phyloP scores from a whole-genome alignment of 495 filamentous ascomycete species.

The Lasiosphaeriaceae sp. region DNA sequence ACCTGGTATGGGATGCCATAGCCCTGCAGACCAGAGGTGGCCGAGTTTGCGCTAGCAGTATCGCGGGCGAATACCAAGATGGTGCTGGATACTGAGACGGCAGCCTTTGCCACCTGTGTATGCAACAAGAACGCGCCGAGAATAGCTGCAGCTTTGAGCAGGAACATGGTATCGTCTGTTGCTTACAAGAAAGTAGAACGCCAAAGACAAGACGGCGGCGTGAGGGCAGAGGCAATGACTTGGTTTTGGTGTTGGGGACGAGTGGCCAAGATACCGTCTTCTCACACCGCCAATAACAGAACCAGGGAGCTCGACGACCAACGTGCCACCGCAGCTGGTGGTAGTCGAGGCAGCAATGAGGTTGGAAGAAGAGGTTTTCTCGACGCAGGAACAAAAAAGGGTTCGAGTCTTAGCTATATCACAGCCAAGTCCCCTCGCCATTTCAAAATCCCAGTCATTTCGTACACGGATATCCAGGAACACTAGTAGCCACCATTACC shows the following conservation, averaged over 20 bases:
- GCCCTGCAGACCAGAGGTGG: slow-evolving; percentile 53
- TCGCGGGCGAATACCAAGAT: slow-evolving; percentile 58
- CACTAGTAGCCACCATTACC: no score
- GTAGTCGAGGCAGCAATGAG: neutral
- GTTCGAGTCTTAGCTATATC: no score
- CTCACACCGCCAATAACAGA: no score
- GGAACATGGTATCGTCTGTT: slow-evolving; percentile 4
- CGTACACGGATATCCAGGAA: no score
- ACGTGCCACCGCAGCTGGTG: neutral
- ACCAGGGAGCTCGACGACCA: neutral
- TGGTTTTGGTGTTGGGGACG: no score
- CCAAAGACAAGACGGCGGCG: no score
- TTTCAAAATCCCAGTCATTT: no score
- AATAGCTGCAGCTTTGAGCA: neutral
- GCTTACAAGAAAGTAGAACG: neutral
- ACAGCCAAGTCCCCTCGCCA: no score
- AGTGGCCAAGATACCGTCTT: no score
- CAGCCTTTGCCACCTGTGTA: slow-evolving; percentile 5
- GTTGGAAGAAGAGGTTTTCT: no score
- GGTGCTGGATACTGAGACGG: slow-evolving; percentile 34
- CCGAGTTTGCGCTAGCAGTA: slow-evolving; percentile 39
- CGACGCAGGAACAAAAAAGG: no score
- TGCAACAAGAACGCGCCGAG: slow-evolving; percentile 2
- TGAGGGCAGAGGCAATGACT: neutral
- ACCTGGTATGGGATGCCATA: slow-evolving; percentile 59